phyloP scores from a whole-genome alignment of 495 filamentous ascomycete genomes.

The Opeltia flavorubescens region DNA sequence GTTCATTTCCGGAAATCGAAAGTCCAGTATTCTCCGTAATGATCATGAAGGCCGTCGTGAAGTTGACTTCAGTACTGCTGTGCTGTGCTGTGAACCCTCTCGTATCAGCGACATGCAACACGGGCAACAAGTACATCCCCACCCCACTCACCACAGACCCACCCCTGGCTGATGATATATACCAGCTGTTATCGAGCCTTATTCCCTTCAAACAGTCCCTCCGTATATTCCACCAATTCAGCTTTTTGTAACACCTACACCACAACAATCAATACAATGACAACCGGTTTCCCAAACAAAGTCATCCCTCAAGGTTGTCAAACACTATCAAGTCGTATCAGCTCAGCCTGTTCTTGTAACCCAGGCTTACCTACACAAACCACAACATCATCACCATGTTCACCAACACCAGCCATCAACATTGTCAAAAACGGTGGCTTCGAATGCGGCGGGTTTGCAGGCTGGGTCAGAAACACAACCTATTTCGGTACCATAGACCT shows the following conservation, averaged over 20 bases:
- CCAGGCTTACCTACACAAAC: background rate
- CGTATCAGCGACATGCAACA: no score
- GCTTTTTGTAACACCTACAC: conserved; percentile 1
- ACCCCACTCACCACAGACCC: no score
- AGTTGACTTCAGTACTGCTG: no score
- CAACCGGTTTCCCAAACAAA: background rate
- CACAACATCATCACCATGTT: background rate
- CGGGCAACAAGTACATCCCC: no score
- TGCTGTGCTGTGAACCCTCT: no score
- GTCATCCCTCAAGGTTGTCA: background rate
- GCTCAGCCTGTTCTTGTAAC: background rate
- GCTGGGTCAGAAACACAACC: no score
- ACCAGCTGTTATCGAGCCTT: background rate
- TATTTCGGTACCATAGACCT: no score
- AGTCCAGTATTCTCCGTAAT: no score
- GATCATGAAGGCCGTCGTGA: no score
- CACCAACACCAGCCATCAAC: background rate
- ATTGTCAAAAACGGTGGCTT: background rate
- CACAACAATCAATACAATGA: background rate
- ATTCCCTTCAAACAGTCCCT: background rate
- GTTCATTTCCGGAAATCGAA: no score
- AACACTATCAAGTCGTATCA: background rate
- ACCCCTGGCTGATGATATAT: no score
- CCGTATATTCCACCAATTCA: background rate
- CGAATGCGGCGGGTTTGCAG: background rate